These are phyloP conservation scores for Spongispora temasekensis DNA, from an alignment of 1,284 basidiomycete genomes.

Conservation along the genomic window DNA sequence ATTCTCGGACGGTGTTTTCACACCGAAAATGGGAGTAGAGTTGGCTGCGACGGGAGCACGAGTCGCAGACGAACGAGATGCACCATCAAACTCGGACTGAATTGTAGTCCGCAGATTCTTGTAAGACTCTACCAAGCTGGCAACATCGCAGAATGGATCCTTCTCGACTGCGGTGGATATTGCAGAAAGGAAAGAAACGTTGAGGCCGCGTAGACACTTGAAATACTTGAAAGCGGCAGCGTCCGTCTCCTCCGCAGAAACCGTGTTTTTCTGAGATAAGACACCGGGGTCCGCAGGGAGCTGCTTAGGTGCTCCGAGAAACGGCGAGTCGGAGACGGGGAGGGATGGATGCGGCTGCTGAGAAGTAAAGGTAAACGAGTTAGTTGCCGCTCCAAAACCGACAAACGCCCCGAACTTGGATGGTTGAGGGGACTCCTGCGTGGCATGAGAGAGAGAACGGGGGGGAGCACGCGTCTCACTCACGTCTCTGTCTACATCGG, in stretches of 20 bases:
- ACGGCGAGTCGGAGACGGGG: slow-evolving; percentile 15
- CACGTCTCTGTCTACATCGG: slow-evolving; percentile 24
- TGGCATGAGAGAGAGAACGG: slow-evolving; percentile 8
- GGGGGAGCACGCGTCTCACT: slow-evolving; percentile 24
- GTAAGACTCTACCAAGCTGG: slow-evolving; percentile 65
- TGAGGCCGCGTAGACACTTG: slow-evolving; percentile 78
- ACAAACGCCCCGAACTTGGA: slow-evolving; percentile 48
- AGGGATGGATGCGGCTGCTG: slow-evolving; percentile 14
- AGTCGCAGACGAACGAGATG: slow-evolving; percentile 11
- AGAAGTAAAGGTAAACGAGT: slow-evolving; percentile 37
- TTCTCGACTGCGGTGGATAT: slow-evolving; percentile 63
- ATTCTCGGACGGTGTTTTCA: slow-evolving; percentile 21
- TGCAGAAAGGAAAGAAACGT: slow-evolving; percentile 68
- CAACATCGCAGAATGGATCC: slow-evolving; percentile 79
- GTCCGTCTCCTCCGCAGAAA: slow-evolving; percentile 32
- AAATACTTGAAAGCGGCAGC: slow-evolving; percentile 59
- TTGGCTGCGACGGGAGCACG: slow-evolving; percentile 11
- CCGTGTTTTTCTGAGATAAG: slow-evolving; percentile 8
- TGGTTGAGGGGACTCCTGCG: slow-evolving; percentile 23
- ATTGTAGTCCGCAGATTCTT: slow-evolving; percentile 57
- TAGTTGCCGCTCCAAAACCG: slow-evolving; percentile 46
- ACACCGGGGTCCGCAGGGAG: slow-evolving; percentile 6
- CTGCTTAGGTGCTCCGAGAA: slow-evolving; percentile 8
- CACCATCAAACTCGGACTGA: slow-evolving; percentile 56
- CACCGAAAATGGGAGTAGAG: slow-evolving; percentile 9